Base-by-base conservation (phyloP, 306 rosid species). In the Corylus avellana region DNA sequence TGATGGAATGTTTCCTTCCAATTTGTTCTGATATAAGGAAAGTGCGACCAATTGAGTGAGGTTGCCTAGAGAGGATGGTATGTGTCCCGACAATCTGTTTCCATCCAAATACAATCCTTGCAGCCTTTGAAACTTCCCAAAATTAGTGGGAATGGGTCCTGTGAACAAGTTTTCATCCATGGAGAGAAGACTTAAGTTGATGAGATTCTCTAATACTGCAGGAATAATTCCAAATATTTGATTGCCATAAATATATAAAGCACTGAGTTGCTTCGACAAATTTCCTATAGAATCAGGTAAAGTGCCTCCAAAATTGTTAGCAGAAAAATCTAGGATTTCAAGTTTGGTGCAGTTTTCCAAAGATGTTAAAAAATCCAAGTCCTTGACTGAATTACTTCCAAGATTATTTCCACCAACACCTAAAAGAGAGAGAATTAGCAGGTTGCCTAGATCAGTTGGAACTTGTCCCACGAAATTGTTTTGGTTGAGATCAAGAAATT, bases 281-380 rank as follows among this genome's bases (percentile, higher is more conserved):
- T 89, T 86, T 44, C 75, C 84, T 16, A 80, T 8, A 1, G 63
- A 54, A 0, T 69, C 49, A 2, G 88, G 87, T n/a, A 88, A 73
- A 44, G 8, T 61, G 37, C 88, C 90, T 68, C 85, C 86, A 68
- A 89, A 89, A 7, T 78, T 82, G 64, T 86, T 88, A 0, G 0
- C 0, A 2, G 53, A 1, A 1, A 89, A 29, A 46, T 3, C 13
- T 0, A 89, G 4, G 0, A 1, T 0, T n/a, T 62, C 0, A 74
- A 86, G 32, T 20, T 32, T 25, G 75, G 81, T 89, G 64, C 81
- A 75, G 9, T 86, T 82, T 56, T 32, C 11, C 78, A 89, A 69
- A 32, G 79, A 14, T 8, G 80, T 42, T 20, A 85, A 42, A 75
- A 84, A 88, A 1, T 69, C 73, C 75, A 80, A 74, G 73, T 85